Percentiles rank a stretch among this genome's conserved stretches.
Conservation (phyloP, 1,284 basidiomycete genomes). For the Tremellales sp. region DNA sequence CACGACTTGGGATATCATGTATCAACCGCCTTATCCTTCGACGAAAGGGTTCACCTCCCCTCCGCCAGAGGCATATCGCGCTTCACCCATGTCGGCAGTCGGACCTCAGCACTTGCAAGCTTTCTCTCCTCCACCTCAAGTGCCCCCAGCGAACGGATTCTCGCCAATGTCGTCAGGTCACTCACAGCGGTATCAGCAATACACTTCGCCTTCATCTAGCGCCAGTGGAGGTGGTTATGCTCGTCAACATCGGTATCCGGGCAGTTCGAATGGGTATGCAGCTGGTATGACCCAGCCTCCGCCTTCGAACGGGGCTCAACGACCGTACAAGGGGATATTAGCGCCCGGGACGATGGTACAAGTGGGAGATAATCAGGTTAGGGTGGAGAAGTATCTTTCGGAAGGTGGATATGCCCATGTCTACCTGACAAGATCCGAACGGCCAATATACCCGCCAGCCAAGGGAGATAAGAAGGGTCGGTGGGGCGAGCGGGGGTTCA, state of each 20-base stretch:
- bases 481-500: slow-evolving; percentile 57
- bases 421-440: slow-evolving; percentile 84
- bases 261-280: slow-evolving; percentile 1
- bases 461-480: slow-evolving; percentile 28
- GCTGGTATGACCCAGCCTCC: slow-evolving; percentile 8
- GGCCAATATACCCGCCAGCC: slow-evolving; percentile 63
- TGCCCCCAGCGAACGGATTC: slow-evolving; percentile 8
- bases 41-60: slow-evolving; percentile 9
- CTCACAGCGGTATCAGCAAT: slow-evolving; percentile 18
- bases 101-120: slow-evolving; percentile 23
- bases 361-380: slow-evolving; percentile 84
- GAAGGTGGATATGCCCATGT: slow-evolving; percentile 99
- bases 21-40: background rate
- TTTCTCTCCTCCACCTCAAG: slow-evolving; percentile 23
- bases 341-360: slow-evolving; percentile 75
- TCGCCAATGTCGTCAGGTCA: slow-evolving; percentile 18
- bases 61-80: slow-evolving; percentile 22
- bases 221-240: no score
- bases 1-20: background rate
- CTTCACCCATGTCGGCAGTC: slow-evolving; percentile 22
- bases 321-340: slow-evolving; percentile 49
- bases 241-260: no score
- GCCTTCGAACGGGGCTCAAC: slow-evolving; percentile 6
- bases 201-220: no score
- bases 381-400: slow-evolving; percentile 82